Evolutionary conservation across 2,329 filamentous ascomycete species (phyloP).

Genomic region (Calonectria fujianensis): DNA sequence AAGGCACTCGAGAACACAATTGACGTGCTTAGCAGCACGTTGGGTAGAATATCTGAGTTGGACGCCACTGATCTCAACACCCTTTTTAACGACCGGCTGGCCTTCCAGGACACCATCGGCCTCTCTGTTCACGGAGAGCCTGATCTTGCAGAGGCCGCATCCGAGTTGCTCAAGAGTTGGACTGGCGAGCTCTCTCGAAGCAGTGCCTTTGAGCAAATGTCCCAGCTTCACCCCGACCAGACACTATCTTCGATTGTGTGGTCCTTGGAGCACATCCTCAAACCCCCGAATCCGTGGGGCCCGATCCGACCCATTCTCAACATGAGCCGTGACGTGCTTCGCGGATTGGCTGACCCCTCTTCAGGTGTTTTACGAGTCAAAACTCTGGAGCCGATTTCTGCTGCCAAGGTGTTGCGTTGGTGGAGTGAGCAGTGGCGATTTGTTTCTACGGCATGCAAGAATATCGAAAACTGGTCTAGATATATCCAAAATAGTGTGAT

Average conservation of each 20-base stretch:
- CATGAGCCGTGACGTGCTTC: slow-evolving; percentile 74
- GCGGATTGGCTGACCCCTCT: slow-evolving; percentile 73
- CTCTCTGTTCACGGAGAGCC: slow-evolving; percentile 88
- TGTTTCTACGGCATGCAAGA: slow-evolving; percentile 86
- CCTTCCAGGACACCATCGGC: slow-evolving; percentile 84
- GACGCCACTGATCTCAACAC: slow-evolving; percentile 79
- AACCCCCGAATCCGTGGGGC: slow-evolving; percentile 69
- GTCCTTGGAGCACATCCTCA: slow-evolving; percentile 60
- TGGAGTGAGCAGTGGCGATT: slow-evolving; percentile 91
- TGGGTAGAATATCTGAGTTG: slow-evolving; percentile 88
- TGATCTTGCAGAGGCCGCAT: slow-evolving; percentile 85
- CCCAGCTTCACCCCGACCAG: slow-evolving; percentile 63
- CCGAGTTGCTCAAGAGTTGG: slow-evolving; percentile 88
- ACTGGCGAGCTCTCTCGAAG: slow-evolving; percentile 78
- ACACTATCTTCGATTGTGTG: slow-evolving; percentile 67
- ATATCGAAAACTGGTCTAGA: slow-evolving; percentile 89
- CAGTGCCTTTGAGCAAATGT: slow-evolving; percentile 62
- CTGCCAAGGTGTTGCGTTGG: slow-evolving; percentile 81
- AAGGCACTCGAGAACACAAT: slow-evolving; percentile 75
- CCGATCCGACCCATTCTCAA: slow-evolving; percentile 75
- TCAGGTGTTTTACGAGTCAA: slow-evolving; percentile 74
- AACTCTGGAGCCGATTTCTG: slow-evolving; percentile 76
- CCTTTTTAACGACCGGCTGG: slow-evolving; percentile 80
- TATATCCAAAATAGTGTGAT: slow-evolving; percentile 85
- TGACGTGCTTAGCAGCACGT: slow-evolving; percentile 80